Evolutionary conservation across 192 early-diverging fungal species (phyloP), one percentile per base, ranked within the genome.

Genomic region (Coemansia sp.): DNA sequence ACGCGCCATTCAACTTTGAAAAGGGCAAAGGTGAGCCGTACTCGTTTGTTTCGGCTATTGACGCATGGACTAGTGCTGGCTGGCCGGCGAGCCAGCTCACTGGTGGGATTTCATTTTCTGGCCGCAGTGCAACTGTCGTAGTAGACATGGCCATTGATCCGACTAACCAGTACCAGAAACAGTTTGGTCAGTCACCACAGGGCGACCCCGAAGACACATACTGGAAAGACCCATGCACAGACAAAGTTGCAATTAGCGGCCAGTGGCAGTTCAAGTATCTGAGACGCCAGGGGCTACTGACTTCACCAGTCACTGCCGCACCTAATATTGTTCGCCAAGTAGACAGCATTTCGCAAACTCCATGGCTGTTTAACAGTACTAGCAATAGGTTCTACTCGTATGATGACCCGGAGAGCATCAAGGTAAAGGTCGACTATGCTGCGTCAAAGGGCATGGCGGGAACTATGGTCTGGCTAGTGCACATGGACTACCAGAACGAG

Each of bases 401-500:
- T 53, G 88, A 91, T 52, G 88, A 92, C 50, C 79, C 82, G 4
- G 52, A 76, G 14, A 87, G 87, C 9, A 57, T 92, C 43, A 69
- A 57, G 38, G 56, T 73, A 37, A 91, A 91, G 72, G 80, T 84
- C 0, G 63, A 84, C 52, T 88, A 85, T 72, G 87, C 86, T 11
- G 65, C 62, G 16, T 66, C 71, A 10, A 74, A 85, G 48, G 80
- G 80, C 9, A 66, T 92, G 11, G 85, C 74, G 17, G 89, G 89
- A 4, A 61, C 82, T 26, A 89, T 91, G 88, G 59, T 89, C 17
- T 91, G 89, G 88, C 84, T 82, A 6, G 59, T 89, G n/a, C 75
- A 85, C 62, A 80, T 87, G 74, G 89, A 77, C 51, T 68, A 90
- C 25, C 85, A 86, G 25, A 74, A 71, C 54, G 89, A 89, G 62